Percentiles rank a stretch among this genome's conserved stretches.
phyloP scores from a whole-genome alignment of 106 monocot species.

The Platanthera guangdongensis region DNA sequence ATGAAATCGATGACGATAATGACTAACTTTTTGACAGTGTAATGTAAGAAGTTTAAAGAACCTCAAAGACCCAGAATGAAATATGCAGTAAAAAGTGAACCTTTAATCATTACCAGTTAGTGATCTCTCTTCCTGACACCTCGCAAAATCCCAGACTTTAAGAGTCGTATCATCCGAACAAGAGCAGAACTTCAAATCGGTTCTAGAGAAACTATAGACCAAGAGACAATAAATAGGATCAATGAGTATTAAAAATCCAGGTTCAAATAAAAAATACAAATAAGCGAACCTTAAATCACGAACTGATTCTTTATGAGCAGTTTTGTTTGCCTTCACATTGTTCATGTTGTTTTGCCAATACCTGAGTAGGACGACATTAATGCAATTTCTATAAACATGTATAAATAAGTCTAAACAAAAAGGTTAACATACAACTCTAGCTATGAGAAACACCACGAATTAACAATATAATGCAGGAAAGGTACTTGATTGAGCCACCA shows the following conservation, averaged over 20 bases:
- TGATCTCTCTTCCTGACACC: constrained; percentile 96
- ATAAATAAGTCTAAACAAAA: not conserved
- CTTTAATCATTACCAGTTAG: constrained; percentile 79
- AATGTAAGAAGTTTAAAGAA: not conserved
- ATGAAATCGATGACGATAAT: not conserved
- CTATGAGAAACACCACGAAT: not conserved
- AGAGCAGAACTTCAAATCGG: constrained; percentile 97
- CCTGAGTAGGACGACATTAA: constrained; percentile 21
- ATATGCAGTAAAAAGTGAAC: not conserved
- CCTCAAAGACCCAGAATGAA: not conserved
- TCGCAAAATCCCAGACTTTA: constrained; percentile 98
- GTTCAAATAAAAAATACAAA: not conserved
- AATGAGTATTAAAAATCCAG: not conserved
- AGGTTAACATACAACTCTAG: not conserved
- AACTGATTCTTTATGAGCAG: constrained; percentile 97
- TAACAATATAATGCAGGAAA: not conserved
- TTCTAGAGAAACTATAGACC: constrained; percentile 74
- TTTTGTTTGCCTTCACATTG: constrained; percentile 94
- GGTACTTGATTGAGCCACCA: constrained; percentile 95
- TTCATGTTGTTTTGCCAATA: constrained; percentile 99
- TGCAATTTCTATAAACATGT: not conserved
- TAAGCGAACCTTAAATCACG: constrained; percentile 68
- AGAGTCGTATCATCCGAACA: constrained; percentile 97
- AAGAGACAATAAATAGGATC: constrained; percentile 2
- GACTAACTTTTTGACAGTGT: not conserved